Base-by-base conservation (phyloP, 306 rosid genomes). In the Quercus suber region DNA sequence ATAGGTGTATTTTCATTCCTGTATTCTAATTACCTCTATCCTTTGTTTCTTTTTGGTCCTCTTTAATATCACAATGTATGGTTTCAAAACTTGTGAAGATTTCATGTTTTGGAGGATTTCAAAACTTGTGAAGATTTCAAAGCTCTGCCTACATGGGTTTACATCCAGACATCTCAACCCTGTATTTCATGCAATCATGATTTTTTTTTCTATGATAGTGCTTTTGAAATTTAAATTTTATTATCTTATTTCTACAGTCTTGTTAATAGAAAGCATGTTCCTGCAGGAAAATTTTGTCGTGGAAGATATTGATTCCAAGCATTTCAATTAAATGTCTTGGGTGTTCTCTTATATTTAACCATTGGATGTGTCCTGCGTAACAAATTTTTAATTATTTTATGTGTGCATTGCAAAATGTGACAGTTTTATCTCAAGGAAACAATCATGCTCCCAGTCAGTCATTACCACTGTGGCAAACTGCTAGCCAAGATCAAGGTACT, bases 381-480 rank as follows among this genome's bases (percentile, higher is more conserved):
- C 52, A 68, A n/a, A 27, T 28, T 30, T 17, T 33, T 53, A 12
- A 67, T 71, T 76, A 20, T 73, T 73, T 73, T 74, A 70, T 65
- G 64, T 25, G 23, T 74, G 43, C 43, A 68, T 9, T 49, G 21
- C 76, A 35, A 28, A 68, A 69, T 77, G 89, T 80, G 82, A 88
- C 81, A 17, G 83, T 81, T 79, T 76, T 81, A 81, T 73, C 87
- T 83, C 87, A 82, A 76, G 92, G 91, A 87, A 82, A 83, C 88
- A 82, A 77, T 83, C 86, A 53, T 70, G 65, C 94, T 79, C 79
- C 87, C 80, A 83, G 80, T 75, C 97, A 87, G 70, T 76, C 91
- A 25, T 73, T 89, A 79, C 84, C 88, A 71, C 89, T 80, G 53
- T 80, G 78, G 77, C 84, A 78, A 77, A 81, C 79, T 53, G 76